A percentile compares a stretch with the other conserved stretches of the same genome.
Evolutionary conservation across 768 basidiomycete genomes (phyloP).

Genomic region (Hygrophorus russula): DNA sequence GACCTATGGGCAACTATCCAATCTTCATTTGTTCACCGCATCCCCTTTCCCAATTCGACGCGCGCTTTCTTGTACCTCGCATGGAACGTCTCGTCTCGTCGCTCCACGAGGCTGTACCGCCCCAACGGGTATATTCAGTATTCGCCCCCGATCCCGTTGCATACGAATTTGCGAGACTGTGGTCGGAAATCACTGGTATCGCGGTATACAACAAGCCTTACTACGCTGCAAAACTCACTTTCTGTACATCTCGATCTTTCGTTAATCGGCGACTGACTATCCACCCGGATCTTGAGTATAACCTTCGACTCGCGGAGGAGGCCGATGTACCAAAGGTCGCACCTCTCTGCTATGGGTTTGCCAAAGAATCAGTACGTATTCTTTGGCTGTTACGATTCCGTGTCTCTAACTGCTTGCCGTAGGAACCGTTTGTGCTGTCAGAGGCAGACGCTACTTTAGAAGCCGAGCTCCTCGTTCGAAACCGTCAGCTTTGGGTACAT

Average conservation of each 20-base stretch:
- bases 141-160: slow-evolving; percentile 31
- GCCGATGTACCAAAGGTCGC: slow-evolving; percentile 16
- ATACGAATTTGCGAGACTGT: slow-evolving; percentile 24
- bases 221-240: slow-evolving; percentile 32
- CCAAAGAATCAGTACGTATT: slow-evolving; percentile 24
- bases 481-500: slow-evolving; percentile 35
- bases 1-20: slow-evolving; percentile 33
- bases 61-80: slow-evolving; percentile 17
- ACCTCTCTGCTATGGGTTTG: slow-evolving; percentile 31
- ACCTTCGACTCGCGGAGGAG: slow-evolving; percentile 7
- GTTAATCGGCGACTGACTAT: slow-evolving; percentile 2
- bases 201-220: slow-evolving; percentile 21
- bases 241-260: slow-evolving; percentile 28
- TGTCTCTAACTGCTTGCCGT: background rate
- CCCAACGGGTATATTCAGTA: slow-evolving; percentile 34
- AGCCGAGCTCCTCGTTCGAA: slow-evolving; percentile 26
- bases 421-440: slow-evolving; percentile 29
- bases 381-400: background rate
- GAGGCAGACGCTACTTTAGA: slow-evolving; percentile 24
- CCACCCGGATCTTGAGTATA: slow-evolving; percentile 15
- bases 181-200: slow-evolving; percentile 22
- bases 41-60: slow-evolving; percentile 20
- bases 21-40: slow-evolving; percentile 35
- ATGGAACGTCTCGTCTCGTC: slow-evolving; percentile 22
- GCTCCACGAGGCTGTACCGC: slow-evolving; percentile 19